phyloP scores from a whole-genome alignment of 345 rosid genomes.

The Populus nigra region DNA sequence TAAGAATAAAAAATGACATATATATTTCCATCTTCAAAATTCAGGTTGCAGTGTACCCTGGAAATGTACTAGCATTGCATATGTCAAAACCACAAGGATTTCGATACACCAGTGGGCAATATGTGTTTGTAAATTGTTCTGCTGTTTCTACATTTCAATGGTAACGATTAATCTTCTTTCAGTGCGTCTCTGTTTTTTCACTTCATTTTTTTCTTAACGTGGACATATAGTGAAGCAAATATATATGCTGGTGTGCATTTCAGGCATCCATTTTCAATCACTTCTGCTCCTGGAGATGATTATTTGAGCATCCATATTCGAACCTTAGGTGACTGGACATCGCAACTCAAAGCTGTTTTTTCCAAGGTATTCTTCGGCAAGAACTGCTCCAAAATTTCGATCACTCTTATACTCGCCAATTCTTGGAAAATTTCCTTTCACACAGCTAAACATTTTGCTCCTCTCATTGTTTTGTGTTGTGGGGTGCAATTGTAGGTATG shows the following conservation, averaged over 20 bases:
- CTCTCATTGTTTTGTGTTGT: background rate
- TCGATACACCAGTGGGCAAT: slow-evolving; percentile 79
- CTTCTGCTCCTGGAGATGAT: slow-evolving; percentile 27
- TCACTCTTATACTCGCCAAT: background rate
- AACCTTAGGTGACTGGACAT: slow-evolving; percentile 73
- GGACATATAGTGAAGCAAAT: background rate
- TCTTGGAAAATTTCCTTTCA: background rate
- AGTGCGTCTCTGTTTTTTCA: background rate
- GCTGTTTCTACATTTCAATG: slow-evolving; percentile 78
- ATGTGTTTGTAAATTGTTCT: slow-evolving; percentile 71
- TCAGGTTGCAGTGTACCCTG: slow-evolving; percentile 83
- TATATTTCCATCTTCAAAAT: background rate
- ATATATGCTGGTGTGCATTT: background rate
- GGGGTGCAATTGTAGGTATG: slow-evolving; percentile 41
- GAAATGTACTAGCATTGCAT: slow-evolving; percentile 66
- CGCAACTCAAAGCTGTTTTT: slow-evolving; percentile 60
- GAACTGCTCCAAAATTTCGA: background rate
- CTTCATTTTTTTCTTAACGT: background rate
- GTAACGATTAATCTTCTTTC: slow-evolving; percentile 29
- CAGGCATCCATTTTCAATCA: slow-evolving; percentile 32
- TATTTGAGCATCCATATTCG: slow-evolving; percentile 24
- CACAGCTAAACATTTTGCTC: background rate
- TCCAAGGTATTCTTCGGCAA: slow-evolving; percentile 35
- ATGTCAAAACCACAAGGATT: slow-evolving; percentile 85
- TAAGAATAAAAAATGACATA: background rate